phyloP scores from a whole-genome alignment of 352 stramenopile genomes.

The Globisporangium ultimum region DNA sequence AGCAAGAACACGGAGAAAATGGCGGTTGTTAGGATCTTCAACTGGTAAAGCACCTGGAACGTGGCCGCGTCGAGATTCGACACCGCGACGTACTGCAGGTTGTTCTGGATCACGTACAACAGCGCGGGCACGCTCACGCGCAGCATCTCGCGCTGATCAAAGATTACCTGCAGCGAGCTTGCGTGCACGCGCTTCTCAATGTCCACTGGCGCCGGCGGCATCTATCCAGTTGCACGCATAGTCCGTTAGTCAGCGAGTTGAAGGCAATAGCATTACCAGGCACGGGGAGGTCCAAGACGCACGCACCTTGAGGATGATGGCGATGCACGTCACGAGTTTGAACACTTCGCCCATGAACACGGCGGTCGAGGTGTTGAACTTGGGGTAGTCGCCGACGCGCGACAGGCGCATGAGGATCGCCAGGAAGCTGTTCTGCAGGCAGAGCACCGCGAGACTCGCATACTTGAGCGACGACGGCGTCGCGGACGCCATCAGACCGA shows the following conservation, averaged over 20 bases:
- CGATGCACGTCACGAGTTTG: conserved; percentile 52
- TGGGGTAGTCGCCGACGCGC: conserved; percentile 57
- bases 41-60: conserved; percentile 85
- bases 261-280: background rate
- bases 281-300: background rate
- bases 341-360: conserved; percentile 72
- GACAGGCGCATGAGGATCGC: conserved; percentile 83
- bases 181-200: conserved; percentile 11
- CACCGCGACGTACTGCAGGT: conserved; percentile 76
- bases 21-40: conserved; percentile 87
- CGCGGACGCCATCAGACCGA: background rate
- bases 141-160: conserved; percentile 60
- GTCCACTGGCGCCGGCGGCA: background rate
- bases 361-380: conserved; percentile 73
- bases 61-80: conserved; percentile 78
- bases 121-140: conserved; percentile 72
- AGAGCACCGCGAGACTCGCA: conserved; percentile 71
- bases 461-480: conserved; percentile 64
- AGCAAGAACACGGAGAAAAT: conserved; percentile 84
- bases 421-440: conserved; percentile 75
- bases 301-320: conserved; percentile 40
- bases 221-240: background rate
- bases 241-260: background rate
- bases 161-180: conserved; percentile 34
- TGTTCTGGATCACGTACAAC: conserved; percentile 86